Evolutionary conservation across 331 rosid species (phyloP), one percentile per base, ranked within the genome.

Genomic region (Malus hybrid): DNA sequence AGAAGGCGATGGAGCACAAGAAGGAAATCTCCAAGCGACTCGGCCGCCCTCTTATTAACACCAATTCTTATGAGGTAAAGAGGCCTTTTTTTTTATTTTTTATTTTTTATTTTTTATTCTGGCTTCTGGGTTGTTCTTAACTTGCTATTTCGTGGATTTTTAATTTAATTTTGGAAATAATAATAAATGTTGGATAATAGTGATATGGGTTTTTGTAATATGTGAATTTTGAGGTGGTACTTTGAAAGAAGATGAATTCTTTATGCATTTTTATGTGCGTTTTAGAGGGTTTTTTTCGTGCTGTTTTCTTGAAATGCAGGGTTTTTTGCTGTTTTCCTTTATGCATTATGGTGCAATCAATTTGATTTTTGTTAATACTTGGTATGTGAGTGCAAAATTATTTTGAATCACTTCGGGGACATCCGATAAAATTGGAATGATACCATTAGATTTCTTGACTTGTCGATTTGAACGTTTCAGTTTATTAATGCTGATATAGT

Each of bases 1-100:
- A 95, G 85, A 95, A 88, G 72, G 93, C 88, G 20, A 76, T 90
- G 20, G 93, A 95, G 77, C 94, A 89, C 14, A 92, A 92, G 89
- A 95, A 95, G 81, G 93, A 95, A 81, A 95, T 95, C 68, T 85
- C 99, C 20, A 92, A 83, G 79, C 98, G 99, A 57, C 76, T 95
- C 6, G 99, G 99, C 14, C 99, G 99, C 4, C 99, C 99, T 48
- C 93, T 95, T 20, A 85, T 90, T 74, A 92, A 92, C 59, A 95
- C 99, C 9, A 95, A 85, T 82, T 77, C 96, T 57, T 95, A 95
- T 10, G 99, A 95, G 97, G 99, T 90, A 28, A 4, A 22, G 10
- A 24, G 6, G 44, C 1, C 10, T 2, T 34, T 34, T 34, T 36
- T 8, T 36, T 1, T n/a, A n/a, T n/a, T n/a, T n/a, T n/a, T n/a